phyloP scores from a whole-genome alignment of 169 alveolate species.

The Neospora caninum region DNA sequence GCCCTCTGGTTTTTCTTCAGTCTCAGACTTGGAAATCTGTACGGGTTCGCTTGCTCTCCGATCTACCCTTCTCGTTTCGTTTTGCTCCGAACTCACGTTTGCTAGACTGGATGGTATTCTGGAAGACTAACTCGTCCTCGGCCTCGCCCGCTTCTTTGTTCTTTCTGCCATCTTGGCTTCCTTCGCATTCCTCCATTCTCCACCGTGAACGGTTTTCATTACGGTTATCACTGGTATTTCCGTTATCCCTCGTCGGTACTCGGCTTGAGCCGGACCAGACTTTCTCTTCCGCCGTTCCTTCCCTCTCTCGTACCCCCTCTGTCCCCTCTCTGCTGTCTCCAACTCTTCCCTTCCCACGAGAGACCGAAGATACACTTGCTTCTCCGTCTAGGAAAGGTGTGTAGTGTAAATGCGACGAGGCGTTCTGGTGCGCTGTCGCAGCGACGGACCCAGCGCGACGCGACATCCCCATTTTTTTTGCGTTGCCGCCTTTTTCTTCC shows the following conservation, averaged over 20 bases:
- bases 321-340: too few relatives aligned
- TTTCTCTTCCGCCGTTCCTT: too few relatives aligned
- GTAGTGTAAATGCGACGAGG: background rate
- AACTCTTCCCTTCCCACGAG: background rate
- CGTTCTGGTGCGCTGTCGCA: too few relatives aligned
- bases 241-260: too few relatives aligned
- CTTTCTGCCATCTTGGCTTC: background rate
- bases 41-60: too few relatives aligned
- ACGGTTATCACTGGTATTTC: background rate
- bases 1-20: too few relatives aligned
- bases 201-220: too few relatives aligned
- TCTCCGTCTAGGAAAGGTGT: conserved; percentile 7
- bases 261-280: too few relatives aligned
- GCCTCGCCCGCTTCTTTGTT: background rate
- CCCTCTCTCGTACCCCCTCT: too few relatives aligned
- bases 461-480: background rate
- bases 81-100: background rate
- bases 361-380: background rate
- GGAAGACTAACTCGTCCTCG: background rate
- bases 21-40: too few relatives aligned
- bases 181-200: background rate
- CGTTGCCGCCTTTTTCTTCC: background rate
- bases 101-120: background rate
- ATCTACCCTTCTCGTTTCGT: too few relatives aligned
- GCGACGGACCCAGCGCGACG: background rate